These are phyloP conservation scores for Russula dissimulans DNA, from an alignment of 768 basidiomycete species.

Conservation along the genomic window DNA sequence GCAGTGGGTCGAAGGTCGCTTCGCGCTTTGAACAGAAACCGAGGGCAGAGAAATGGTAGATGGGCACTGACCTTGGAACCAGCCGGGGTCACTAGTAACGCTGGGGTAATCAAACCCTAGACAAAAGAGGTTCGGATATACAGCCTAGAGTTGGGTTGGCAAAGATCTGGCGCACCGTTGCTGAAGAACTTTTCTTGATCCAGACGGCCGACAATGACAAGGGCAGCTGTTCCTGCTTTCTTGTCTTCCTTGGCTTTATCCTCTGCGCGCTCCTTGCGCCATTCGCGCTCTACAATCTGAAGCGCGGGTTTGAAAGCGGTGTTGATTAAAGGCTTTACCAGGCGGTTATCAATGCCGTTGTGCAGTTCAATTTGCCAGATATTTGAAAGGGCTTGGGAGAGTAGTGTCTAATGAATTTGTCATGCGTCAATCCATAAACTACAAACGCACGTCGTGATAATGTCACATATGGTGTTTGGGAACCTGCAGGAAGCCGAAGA, in stretches of 20 bases:
- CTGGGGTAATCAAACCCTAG: constrained; percentile 57
- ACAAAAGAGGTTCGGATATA: not conserved
- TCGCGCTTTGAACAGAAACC: not conserved
- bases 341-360: constrained; percentile 65
- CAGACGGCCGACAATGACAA: constrained; percentile 68
- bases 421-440: not conserved
- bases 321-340: constrained; percentile 50
- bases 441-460: constrained; percentile 50
- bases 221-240: constrained; percentile 51
- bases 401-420: not conserved
- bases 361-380: constrained; percentile 78
- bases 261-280: constrained; percentile 44
- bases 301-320: constrained; percentile 60
- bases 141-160: not conserved
- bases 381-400: constrained; percentile 41
- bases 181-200: constrained; percentile 85
- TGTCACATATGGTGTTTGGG: constrained; percentile 32
- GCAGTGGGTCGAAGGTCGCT: constrained; percentile 55
- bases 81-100: constrained; percentile 43
- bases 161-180: constrained; percentile 42
- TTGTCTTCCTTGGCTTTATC: constrained; percentile 28
- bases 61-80: constrained; percentile 50
- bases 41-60: not conserved
- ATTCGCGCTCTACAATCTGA: constrained; percentile 62
- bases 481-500: constrained; percentile 6